Evolutionary conservation across 495 filamentous ascomycete genomes (phyloP), one percentile per base, ranked within the genome.

Genomic region (Acidomyces sp.): DNA sequence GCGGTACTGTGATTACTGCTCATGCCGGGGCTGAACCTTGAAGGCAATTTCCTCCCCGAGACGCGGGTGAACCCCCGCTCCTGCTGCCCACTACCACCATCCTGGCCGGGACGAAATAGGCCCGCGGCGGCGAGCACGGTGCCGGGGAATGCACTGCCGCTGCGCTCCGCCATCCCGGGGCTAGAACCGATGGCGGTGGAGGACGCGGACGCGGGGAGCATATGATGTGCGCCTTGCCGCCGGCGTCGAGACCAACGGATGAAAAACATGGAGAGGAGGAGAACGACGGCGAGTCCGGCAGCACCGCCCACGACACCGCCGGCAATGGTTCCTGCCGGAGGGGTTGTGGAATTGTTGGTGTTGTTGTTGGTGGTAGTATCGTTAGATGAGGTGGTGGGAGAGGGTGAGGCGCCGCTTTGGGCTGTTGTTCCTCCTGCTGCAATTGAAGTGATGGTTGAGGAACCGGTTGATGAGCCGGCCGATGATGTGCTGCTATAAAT

Each of bases 261-360:
- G 32, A 51, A 41, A 6, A 53, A 24, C 23, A 53, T 37, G 11
- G 50, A 43, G 11, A 53, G 32, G 15, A 55, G 36, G n/a, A 55
- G 36, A 17, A 55, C 20, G 15, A 53, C 26, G 2, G 53, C 49
- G 4, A 55, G 25, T 23, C 53, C 53, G 16, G 53, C 53, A 2
- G 47, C 49, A 24, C 53, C 53, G 13, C 53, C 53, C 10, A 55
- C 50, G 3, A 53, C 53, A 11, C 53, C 53, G 12, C 53, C 53
- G 6, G 47, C 53, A 6, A 55, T 45, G 13, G 43, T 48, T 12
- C 45, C 37, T 4, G 53, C 18, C 2, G 53, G 53, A 7, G 52
- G 26, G 4, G 45, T 45, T 13, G 19, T 38, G 23, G 30, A 23
- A 24, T 42, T 41, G 21, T 23, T 38, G 26, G 17, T 41, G 12